A percentile compares a stretch with the other conserved stretches of the same genome.
Evolutionary conservation across 495 filamentous ascomycete species (phyloP).

Genomic region (Neurospora sp.): DNA sequence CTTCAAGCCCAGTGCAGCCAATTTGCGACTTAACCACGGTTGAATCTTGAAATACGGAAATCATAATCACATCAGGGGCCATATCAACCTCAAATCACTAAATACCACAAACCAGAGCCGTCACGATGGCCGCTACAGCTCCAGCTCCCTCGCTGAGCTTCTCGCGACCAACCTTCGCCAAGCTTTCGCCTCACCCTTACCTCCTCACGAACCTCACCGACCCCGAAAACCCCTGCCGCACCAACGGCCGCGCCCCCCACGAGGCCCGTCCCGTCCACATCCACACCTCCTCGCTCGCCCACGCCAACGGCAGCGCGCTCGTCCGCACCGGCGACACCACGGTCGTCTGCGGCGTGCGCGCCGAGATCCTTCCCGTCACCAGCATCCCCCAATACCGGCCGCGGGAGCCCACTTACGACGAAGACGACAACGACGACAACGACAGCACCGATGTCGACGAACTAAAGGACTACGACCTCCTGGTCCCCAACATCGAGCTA

Average conservation of each 20-base stretch:
- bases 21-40: background rate
- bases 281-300: slow-evolving; percentile 72
- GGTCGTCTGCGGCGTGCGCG: slow-evolving; percentile 82
- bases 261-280: slow-evolving; percentile 59
- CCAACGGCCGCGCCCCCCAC: slow-evolving; percentile 64
- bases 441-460: slow-evolving; percentile 21
- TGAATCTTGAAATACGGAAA: background rate
- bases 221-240: slow-evolving; percentile 47
- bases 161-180: slow-evolving; percentile 74
- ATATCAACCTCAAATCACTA: background rate
- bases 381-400: slow-evolving; percentile 56
- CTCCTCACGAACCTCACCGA: slow-evolving; percentile 77
- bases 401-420: slow-evolving; percentile 7
- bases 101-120: background rate
- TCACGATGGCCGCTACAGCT: slow-evolving; percentile 14
- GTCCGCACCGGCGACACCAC: slow-evolving; percentile 83
- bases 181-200: slow-evolving; percentile 79
- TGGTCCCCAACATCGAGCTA: slow-evolving; percentile 90
- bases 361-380: slow-evolving; percentile 65
- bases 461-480: slow-evolving; percentile 50
- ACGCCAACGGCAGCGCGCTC: slow-evolving; percentile 80
- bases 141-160: slow-evolving; percentile 46
- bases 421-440: slow-evolving; percentile 5
- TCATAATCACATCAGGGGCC: background rate
- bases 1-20: background rate